A percentile compares a stretch with the other conserved stretches of the same genome.
phyloP scores from a whole-genome alignment of 2,329 filamentous ascomycete species.

The Aspergillus fischeri region DNA sequence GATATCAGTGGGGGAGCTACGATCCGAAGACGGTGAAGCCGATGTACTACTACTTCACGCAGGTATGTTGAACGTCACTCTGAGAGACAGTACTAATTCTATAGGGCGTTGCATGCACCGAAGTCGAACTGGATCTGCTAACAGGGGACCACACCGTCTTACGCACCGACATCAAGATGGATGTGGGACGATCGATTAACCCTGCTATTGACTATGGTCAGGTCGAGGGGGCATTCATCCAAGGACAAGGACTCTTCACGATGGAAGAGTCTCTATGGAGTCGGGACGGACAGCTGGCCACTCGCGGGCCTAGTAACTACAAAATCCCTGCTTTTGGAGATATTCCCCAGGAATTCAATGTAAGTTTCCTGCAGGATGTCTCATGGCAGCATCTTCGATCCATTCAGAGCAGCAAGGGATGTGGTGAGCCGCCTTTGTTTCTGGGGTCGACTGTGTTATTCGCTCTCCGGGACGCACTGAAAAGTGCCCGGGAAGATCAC shows the following conservation, averaged over 20 bases:
- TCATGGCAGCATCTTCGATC: slow-evolving; percentile 51
- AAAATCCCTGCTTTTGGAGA: slow-evolving; percentile 67
- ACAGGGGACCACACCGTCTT: slow-evolving; percentile 91
- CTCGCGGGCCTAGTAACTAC: slow-evolving; percentile 59
- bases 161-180: slow-evolving; percentile 94
- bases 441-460: slow-evolving; percentile 53
- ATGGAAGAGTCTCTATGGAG: slow-evolving; percentile 70
- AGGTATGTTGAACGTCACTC: slow-evolving; percentile 44
- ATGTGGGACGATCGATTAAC: slow-evolving; percentile 64
- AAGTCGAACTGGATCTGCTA: slow-evolving; percentile 89
- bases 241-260: slow-evolving; percentile 76
- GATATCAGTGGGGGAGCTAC: slow-evolving; percentile 89
- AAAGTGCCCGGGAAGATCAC: slow-evolving; percentile 47
- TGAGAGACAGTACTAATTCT: too few species aligned
- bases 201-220: slow-evolving; percentile 77
- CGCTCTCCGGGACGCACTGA: slow-evolving; percentile 51
- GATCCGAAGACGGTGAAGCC: slow-evolving; percentile 56
- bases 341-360: slow-evolving; percentile 62
- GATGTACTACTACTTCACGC: slow-evolving; percentile 99
- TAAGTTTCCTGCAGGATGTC: slow-evolving; percentile 56
- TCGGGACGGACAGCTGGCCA: slow-evolving; percentile 60
- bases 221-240: slow-evolving; percentile 77
- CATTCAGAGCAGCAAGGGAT: slow-evolving; percentile 50
- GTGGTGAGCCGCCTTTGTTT: slow-evolving; percentile 62
- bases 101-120: slow-evolving; percentile 70